These are phyloP conservation scores for Podospora pseudoanserina DNA, from an alignment of 495 filamentous ascomycete genomes.

Conservation along the genomic window DNA sequence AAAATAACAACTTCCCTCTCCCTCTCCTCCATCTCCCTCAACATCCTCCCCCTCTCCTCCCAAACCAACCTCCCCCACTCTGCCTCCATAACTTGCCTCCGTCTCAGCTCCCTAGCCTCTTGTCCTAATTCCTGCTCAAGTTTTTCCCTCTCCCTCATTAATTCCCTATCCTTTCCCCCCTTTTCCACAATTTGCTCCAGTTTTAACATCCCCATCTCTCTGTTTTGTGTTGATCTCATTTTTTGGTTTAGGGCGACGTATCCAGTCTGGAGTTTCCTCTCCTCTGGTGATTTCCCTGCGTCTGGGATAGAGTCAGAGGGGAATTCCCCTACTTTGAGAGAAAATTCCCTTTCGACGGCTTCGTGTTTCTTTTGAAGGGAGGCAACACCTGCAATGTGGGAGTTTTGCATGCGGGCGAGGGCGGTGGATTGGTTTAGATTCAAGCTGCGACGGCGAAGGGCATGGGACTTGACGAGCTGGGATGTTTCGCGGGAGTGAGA, in stretches of 20 bases:
- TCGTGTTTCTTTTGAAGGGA: neutral
- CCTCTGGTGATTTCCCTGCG: too few species aligned
- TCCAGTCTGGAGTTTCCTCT: too few species aligned
- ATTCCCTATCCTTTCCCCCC: conserved; percentile 16
- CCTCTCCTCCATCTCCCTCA: conserved; percentile 37
- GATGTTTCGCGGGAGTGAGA: neutral
- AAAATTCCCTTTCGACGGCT: too few species aligned
- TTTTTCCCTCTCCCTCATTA: conserved; percentile 24
- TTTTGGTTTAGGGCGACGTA: too few species aligned
- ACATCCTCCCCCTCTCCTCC: conserved; percentile 30
- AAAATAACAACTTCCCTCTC: conserved; percentile 24
- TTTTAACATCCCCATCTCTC: too few species aligned
- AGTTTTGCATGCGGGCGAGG: neutral
- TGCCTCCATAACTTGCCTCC: conserved; percentile 27
- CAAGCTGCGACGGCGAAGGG: neutral
- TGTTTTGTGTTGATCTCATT: too few species aligned
- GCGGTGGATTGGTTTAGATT: neutral
- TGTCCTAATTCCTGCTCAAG: conserved; percentile 15
- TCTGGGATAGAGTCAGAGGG: too few species aligned
- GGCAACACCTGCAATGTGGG: neutral
- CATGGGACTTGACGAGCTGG: neutral
- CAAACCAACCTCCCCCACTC: conserved; percentile 32
- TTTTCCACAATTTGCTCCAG: neutral
- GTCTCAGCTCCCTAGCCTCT: conserved; percentile 18
- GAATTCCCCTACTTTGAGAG: too few species aligned